Evolutionary conservation across 83 land plant genomes (phyloP).

Genomic region (Picea mariana): DNA sequence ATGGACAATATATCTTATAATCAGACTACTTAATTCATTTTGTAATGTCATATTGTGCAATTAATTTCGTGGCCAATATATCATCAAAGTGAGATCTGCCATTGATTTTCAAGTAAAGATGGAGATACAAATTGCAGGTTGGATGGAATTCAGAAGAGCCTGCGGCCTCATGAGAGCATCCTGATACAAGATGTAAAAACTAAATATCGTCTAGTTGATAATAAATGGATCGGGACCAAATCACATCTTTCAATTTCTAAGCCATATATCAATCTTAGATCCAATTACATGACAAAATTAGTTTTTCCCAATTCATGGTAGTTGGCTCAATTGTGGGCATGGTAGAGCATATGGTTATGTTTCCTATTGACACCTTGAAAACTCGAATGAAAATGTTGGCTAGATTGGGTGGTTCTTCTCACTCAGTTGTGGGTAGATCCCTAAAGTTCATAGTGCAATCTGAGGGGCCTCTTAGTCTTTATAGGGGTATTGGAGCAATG

Average conservation of each 20-base stretch:
- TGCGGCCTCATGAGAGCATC: too few species aligned
- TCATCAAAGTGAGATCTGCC: not conserved
- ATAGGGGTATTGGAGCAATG: slow-evolving; percentile 73
- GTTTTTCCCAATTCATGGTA: slow-evolving; percentile 69
- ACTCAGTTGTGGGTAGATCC: slow-evolving; percentile 26
- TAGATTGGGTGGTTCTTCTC: slow-evolving; percentile 20
- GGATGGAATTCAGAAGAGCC: not conserved
- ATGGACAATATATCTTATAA: too few species aligned
- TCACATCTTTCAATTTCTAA: too few species aligned
- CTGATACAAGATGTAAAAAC: too few species aligned
- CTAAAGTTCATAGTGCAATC: slow-evolving; percentile 32
- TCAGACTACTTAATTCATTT: too few species aligned
- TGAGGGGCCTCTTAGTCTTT: slow-evolving; percentile 54
- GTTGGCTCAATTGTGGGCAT: slow-evolving; percentile 73
- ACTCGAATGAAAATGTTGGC: slow-evolving; percentile 59
- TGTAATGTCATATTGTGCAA: too few species aligned
- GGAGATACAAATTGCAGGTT: slow-evolving; percentile 17
- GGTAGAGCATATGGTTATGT: slow-evolving; percentile 74
- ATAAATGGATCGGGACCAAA: too few species aligned
- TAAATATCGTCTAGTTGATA: too few species aligned
- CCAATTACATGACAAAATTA: slow-evolving; percentile 48
- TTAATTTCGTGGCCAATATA: not conserved
- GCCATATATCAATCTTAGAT: not conserved
- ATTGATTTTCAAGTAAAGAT: not conserved
- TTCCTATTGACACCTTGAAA: slow-evolving; percentile 72